These are phyloP conservation scores for Xylariaceae sp. DNA, from an alignment of 2,329 filamentous ascomycete genomes.

Conservation along the genomic window DNA sequence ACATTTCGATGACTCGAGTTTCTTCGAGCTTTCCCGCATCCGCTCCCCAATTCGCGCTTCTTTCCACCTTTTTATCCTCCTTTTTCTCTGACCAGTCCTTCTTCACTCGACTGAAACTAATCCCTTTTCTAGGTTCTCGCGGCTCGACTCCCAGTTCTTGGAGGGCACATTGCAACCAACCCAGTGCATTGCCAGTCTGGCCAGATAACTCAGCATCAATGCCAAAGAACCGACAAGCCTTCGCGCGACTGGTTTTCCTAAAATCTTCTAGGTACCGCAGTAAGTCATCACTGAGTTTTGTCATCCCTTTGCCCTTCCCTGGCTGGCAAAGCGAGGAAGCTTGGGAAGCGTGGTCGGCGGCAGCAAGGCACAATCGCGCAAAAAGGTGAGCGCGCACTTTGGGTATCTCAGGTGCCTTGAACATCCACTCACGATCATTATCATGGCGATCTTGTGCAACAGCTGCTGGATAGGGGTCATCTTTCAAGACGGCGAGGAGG, in stretches of 20 bases:
- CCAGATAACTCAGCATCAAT: slow-evolving; percentile 81
- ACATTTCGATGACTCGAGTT: slow-evolving; percentile 74
- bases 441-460: slow-evolving; percentile 78
- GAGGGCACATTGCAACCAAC: slow-evolving; percentile 75
- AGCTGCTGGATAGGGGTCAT: slow-evolving; percentile 83
- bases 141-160: slow-evolving; percentile 65
- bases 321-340: slow-evolving; percentile 51
- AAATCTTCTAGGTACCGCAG: slow-evolving; percentile 72
- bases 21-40: slow-evolving; percentile 86
- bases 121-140: slow-evolving; percentile 46
- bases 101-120: slow-evolving; percentile 51
- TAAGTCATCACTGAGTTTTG: slow-evolving; percentile 60
- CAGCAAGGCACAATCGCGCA: slow-evolving; percentile 79
- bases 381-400: slow-evolving; percentile 86
- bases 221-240: slow-evolving; percentile 84
- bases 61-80: slow-evolving; percentile 75
- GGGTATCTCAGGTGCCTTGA: slow-evolving; percentile 78
- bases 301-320: slow-evolving; percentile 33
- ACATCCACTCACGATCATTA: slow-evolving; percentile 94
- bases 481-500: slow-evolving; percentile 82
- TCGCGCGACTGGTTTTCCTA: slow-evolving; percentile 67
- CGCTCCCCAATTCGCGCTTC: slow-evolving; percentile 66
- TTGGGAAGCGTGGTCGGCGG: slow-evolving; percentile 78
- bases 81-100: slow-evolving; percentile 67
- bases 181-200: slow-evolving; percentile 77